These are phyloP conservation scores for Ceriops tagal DNA, from an alignment of 345 rosid genomes.

Conservation along the genomic window DNA sequence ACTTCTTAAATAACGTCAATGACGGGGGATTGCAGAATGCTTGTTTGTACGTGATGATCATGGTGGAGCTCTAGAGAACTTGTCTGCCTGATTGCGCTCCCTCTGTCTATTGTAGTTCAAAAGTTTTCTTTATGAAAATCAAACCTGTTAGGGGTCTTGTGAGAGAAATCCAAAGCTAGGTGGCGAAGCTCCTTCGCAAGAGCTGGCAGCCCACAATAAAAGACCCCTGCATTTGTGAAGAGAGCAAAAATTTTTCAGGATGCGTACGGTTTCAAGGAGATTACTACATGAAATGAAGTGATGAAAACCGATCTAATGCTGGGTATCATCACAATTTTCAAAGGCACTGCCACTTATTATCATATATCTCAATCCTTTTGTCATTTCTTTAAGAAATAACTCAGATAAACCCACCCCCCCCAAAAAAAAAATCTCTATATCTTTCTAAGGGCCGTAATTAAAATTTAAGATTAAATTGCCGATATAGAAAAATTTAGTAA, in stretches of 20 bases:
- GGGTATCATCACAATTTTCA: no score
- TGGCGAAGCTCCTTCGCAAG: conserved; percentile 60
- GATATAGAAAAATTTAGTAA: no score
- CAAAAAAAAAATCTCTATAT: no score
- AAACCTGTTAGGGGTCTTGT: conserved; percentile 66
- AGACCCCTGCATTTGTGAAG: conserved; percentile 53
- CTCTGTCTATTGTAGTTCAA: conserved; percentile 15
- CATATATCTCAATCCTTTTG: not conserved
- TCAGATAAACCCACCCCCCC: no score
- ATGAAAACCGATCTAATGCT: not conserved
- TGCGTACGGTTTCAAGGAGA: not conserved
- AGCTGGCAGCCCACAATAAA: conserved; percentile 73
- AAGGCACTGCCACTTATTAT: not conserved
- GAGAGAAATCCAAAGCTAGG: conserved; percentile 69
- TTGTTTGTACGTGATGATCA: not conserved
- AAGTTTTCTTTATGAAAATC: conserved; percentile 77
- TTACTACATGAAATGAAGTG: not conserved
- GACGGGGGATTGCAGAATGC: not conserved
- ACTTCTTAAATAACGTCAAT: not conserved
- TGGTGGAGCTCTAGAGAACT: conserved; percentile 3
- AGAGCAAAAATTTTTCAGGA: not conserved
- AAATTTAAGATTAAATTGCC: no score
- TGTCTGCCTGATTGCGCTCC: not conserved
- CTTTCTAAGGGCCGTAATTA: no score
- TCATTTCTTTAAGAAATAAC: no score